Base-by-base conservation (phyloP, 2,329 filamentous ascomycete species). In the Ophiobolus disseminans region DNA sequence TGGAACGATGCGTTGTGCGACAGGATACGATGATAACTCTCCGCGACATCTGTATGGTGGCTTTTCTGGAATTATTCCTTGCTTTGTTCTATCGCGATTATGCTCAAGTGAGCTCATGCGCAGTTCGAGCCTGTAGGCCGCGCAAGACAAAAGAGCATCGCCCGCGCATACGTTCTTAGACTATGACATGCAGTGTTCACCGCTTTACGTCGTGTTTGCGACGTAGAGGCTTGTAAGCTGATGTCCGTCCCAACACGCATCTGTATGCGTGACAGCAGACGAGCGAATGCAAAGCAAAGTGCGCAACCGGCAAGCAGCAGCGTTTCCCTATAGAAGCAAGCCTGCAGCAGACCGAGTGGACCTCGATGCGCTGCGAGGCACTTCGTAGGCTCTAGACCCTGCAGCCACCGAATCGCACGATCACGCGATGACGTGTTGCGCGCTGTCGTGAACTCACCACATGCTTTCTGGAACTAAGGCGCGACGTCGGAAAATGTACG, bases 11-110 rank as follows among this genome's bases (percentile, higher is more conserved):
- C 23, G 37, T 19, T 36, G 38, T 44, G 40, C 44, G 13, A 46
- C 32, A 22, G 22, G 21, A 40, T 39, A 37, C 30, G 21, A 31
- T 14, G 30, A 20, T 2, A 11, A 13, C 8, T 10, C 11, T 21
- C 40, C 31, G 40, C 13, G 30, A 22, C 30, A 25, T 43, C 40
- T 39, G 54, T 40, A 43, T 34, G 14, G 28, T 34, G 23, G 20
- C 28, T 39, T 28, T 46, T 31, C 30, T n/a, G 22, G n/a, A 32
- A 22, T 9, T 38, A 23, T 48, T 46, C 41, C 45, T 40, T 48
- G 45, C 40, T 49, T 47, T 49, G 9, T 20, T 14, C 6, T 34
- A 11, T 39, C 21, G 30, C 30, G n/a, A 32, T 32, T 11, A 32
- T 32, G 13, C 30, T 14, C 7, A 32, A 14, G 9, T 14, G 16